Evolutionary conservation across 768 basidiomycete species (phyloP).

Genomic region (Agaricus blazei): DNA sequence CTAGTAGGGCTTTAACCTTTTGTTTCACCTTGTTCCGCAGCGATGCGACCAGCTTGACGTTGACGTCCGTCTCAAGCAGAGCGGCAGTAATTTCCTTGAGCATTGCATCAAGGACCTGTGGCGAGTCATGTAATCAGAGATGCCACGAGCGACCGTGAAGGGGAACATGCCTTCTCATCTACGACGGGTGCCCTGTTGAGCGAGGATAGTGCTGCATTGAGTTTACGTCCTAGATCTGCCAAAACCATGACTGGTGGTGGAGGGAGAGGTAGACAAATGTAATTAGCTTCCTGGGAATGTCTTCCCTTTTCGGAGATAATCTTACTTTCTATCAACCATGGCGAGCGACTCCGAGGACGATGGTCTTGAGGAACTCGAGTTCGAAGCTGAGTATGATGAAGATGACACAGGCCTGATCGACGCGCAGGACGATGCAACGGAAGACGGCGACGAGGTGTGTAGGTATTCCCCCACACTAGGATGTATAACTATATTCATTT

Average conservation of each 20-base stretch:
- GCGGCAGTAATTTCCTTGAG: conserved; percentile 95
- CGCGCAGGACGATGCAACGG: conserved; percentile 8
- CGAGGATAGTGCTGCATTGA: conserved; percentile 90
- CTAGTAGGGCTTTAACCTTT: conserved; percentile 80
- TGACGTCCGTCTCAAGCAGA: conserved; percentile 94
- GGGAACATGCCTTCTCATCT: conserved; percentile 75
- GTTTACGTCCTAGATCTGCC: conserved; percentile 88
- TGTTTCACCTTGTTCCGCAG: conserved; percentile 86
- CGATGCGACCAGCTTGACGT: conserved; percentile 90
- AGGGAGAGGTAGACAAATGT: not conserved
- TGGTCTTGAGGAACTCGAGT: conserved; percentile 44
- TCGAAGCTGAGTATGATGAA: conserved; percentile 12
- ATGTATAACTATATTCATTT: not conserved
- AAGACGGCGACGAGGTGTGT: conserved; percentile 14
- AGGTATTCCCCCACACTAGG: not conserved
- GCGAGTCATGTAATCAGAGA: not conserved
- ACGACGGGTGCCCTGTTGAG: conserved; percentile 82
- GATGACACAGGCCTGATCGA: conserved; percentile 8
- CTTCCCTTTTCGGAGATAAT: not conserved
- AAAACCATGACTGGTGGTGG: conserved; percentile 71
- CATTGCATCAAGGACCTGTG: conserved; percentile 85
- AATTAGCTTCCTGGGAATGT: conserved; percentile 2
- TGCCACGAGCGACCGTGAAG: not conserved
- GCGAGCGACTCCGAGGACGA: conserved; percentile 64
- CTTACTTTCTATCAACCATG: conserved; percentile 20